Evolutionary conservation across 2,329 filamentous ascomycete genomes (phyloP), one percentile per base, ranked within the genome.

Genomic region (Fusarium solani-melongenae): DNA sequence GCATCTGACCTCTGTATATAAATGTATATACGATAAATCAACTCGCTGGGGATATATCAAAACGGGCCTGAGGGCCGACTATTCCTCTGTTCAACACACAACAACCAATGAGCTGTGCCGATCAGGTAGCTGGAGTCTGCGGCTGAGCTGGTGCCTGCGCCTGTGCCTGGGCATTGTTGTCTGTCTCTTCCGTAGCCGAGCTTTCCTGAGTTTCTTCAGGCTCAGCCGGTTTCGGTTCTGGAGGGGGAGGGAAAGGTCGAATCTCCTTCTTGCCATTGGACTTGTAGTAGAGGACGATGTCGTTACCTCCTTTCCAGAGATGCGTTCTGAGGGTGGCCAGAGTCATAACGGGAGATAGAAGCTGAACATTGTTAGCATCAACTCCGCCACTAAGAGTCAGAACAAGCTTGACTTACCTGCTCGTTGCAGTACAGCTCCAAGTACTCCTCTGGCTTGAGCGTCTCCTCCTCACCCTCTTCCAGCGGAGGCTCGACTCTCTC

Each of bases 341-440:
- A 38, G 93, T 98, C 92, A 98, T 98, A 34, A 92, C 93, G 8
- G 92, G 91, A 3, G 93, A 90, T 29, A 98, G 86, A 67, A 93
- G 82, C 88, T 92, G 64, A 12, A 14, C 10, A 10, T 36, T 12
- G 56, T 79, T 63, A 77, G 70, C 22, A 60, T 29, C 6, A 34
- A 12, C 5, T 41, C 12, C 20, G 6, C 17, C 20, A 20, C 3
- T 27, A 44, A 46, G 14, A 20, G n/a, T n/a, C 12, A 38, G 53
- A 44, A 33, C 27, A 24, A 11, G 8, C 15, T 24, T 34, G 7
- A 84, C 91, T 80, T 84, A 96, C 95, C 88, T 95, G 93, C 63
- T 95, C 93, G 80, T 98, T 95, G 83, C 96, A 98, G 81, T 97
- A 97, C 58, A 99, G 85, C 81, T 99, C 96, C 34, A 99, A 85